Evolutionary conservation across 2,329 filamentous ascomycete species (phyloP), one percentile per base, ranked within the genome.

Genomic region (Cladophialophora yegresii): DNA sequence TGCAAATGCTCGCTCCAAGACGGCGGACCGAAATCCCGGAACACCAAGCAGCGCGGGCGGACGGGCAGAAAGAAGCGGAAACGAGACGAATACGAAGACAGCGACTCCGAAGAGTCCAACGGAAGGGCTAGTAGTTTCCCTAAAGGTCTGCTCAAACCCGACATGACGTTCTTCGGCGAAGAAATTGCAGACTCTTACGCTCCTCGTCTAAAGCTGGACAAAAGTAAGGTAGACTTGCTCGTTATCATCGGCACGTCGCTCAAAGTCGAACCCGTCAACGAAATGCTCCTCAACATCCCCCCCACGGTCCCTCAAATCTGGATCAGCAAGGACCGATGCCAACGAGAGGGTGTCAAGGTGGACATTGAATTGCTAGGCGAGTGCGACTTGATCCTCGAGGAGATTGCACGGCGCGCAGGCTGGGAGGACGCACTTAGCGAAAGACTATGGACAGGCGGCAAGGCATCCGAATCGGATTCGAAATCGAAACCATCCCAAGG

Each of bases 91-190:
- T 62, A 60, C 45, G 61, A 68, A 43, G 62, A 65, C 28, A 62
- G 65, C 5, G 69, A 70, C 55, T 61, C 60, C 9, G 64, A 85
- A 90, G 84, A 77, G 82, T 86, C 67, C 85, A 85, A 73, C 78
- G 84, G 33, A 81, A 82, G 36, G 78, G 45, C 86, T 87, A 1
- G 82, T 87, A 1, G 82, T 84, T 54, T 85, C 87, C 2, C 92
- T 91, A 92, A 96, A 86, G 80, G 80, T 16, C 76, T 77, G 36
- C 74, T 76, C 71, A 76, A 85, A 83, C 95, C 95, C 8, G 93
- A 98, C 79, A 98, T 99, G 74, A 98, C 92, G 54, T 98, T 99
- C 81, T 98, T 98, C 73, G 93, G 93, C 71, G 95, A 99, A 79
- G 84, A 88, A 57, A 87, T 99, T 0, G 93, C 93, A 0, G 87